Evolutionary conservation across 306 rosid genomes (phyloP).

Genomic region (Argentina anserina): DNA sequence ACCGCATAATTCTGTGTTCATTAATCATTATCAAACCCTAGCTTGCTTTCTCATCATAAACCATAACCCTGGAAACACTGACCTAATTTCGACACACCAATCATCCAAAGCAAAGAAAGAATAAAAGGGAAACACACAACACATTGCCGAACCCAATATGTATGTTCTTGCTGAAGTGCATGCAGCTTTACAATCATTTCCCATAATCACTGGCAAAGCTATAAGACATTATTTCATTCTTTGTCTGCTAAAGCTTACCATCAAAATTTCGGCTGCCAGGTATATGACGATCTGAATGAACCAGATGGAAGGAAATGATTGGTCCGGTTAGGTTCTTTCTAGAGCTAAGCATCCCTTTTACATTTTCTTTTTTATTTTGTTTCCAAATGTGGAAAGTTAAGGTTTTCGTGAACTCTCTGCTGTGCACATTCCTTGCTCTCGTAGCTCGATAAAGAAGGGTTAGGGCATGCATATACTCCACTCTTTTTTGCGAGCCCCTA

Average conservation of each 20-base stretch:
- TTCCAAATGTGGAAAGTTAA: constrained; percentile 55
- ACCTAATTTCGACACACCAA: constrained; percentile 29
- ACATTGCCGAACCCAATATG: constrained; percentile 29
- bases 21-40: neutral
- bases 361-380: constrained; percentile 13
- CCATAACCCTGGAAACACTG: neutral
- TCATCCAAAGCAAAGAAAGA: neutral
- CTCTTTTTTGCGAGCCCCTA: constrained; percentile 1
- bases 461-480: constrained; percentile 34
- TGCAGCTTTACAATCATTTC: constrained; percentile 22
- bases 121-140: constrained; percentile 25
- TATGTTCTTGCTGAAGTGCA: constrained; percentile 20
- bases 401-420: constrained; percentile 30
- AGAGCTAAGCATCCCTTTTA: constrained; percentile 22
- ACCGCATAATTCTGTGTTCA: constrained; percentile 8
- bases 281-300: constrained; percentile 12
- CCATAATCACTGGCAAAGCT: constrained; percentile 23
- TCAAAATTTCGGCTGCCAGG: constrained; percentile 32
- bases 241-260: constrained; percentile 38
- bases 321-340: constrained; percentile 8
- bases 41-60: neutral
- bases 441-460: constrained; percentile 9
- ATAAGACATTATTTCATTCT: constrained; percentile 25
- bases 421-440: constrained; percentile 23
- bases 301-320: constrained; percentile 22